Evolutionary conservation across 805 yeast species (phyloP), one percentile per base, ranked within the genome.

Genomic region (Nakazawaea laoshanensis): DNA sequence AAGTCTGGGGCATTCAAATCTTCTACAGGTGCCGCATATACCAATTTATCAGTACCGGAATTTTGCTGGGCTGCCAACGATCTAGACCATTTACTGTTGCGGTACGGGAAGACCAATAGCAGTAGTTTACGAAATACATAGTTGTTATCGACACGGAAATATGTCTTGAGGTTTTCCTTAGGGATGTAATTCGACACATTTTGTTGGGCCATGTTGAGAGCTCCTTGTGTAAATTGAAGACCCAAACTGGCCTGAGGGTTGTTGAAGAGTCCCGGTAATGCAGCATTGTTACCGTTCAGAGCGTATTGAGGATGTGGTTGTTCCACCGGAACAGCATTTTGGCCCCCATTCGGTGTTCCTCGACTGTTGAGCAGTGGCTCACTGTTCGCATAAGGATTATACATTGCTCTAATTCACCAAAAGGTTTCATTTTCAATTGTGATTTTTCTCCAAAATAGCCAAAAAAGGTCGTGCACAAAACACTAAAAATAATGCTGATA

Each of bases 1-100:
- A 92, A 69, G 53, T 92, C 99, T 3, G 98, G 98, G 0, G 97
- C 94, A 49, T 94, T 92, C 37, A 80, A 67, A 52, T 92, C 98
- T 40, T 82, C 84, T 29, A 70, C 58, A 11, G 99, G 96, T 8
- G 84, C 75, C 2, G 85, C 78, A 53, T 67, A 85, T 14, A 44
- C 39, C 26, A 62, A 69, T 21, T 56, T 59, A 14, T 57, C 46
- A 14, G 49, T 52, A 6, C 50, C 26, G 16, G 39, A 41, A 14
- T 59, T 57, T 15, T 52, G 56, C 26, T 58, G 57, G 12, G 61
- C 62, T 4, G 59, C 43, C 28, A 47, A 50, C 30, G 63, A 52
- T 40, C 96, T 67, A 23, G 75, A 74, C 96, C 97, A 87, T 34
- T 79, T 82, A 48, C 72, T 74, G 51, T 85, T 86, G 39, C 74